Conservation (phyloP, 2,329 filamentous ascomycete species). For the Aspergillus novoparasiticus region DNA sequence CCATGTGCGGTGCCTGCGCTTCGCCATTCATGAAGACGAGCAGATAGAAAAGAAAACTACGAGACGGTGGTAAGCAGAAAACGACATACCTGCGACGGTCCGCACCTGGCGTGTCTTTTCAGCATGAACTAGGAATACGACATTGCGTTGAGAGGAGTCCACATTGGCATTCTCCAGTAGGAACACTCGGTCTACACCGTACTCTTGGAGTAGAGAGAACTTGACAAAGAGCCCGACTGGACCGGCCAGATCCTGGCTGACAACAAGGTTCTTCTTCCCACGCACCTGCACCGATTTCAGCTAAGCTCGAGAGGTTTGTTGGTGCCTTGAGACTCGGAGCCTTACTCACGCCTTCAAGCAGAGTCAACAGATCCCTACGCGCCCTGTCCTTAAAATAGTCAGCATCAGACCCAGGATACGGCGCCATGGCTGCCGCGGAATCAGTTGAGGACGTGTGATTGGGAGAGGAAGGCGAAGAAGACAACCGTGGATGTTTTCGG, state of each 20-base stretch:
- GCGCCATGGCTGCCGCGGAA: constrained; percentile 42
- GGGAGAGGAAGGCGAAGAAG: constrained; percentile 6
- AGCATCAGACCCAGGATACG: constrained; percentile 47
- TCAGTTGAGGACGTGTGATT: constrained; percentile 17
- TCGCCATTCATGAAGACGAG: not conserved
- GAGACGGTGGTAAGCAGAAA: constrained; percentile 11
- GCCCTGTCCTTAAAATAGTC: constrained; percentile 58
- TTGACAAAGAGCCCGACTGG: constrained; percentile 91
- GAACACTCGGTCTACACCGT: constrained; percentile 97
- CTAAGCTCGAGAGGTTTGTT: constrained; percentile 23
- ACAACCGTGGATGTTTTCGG: constrained; percentile 13
- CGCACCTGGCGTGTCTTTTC: constrained; percentile 85
- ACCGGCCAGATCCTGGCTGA: constrained; percentile 87
- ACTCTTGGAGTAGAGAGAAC: constrained; percentile 92
- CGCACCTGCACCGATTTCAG: constrained; percentile 67
- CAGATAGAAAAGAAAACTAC: constrained; percentile 1
- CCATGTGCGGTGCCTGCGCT: constrained; percentile 29
- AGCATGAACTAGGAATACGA: constrained; percentile 89
- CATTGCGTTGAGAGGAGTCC: constrained; percentile 90
- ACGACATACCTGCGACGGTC: constrained; percentile 78
- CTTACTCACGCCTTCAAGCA: constrained; percentile 90
- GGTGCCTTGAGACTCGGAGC: constrained; percentile 27
- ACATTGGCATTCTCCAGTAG: constrained; percentile 94
- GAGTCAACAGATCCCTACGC: constrained; percentile 82
- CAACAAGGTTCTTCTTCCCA: constrained; percentile 97